Percentiles rank a stretch among this genome's conserved stretches.
Evolutionary conservation across 768 basidiomycete genomes (phyloP).

Genomic region (Pulveroboletus sp.): DNA sequence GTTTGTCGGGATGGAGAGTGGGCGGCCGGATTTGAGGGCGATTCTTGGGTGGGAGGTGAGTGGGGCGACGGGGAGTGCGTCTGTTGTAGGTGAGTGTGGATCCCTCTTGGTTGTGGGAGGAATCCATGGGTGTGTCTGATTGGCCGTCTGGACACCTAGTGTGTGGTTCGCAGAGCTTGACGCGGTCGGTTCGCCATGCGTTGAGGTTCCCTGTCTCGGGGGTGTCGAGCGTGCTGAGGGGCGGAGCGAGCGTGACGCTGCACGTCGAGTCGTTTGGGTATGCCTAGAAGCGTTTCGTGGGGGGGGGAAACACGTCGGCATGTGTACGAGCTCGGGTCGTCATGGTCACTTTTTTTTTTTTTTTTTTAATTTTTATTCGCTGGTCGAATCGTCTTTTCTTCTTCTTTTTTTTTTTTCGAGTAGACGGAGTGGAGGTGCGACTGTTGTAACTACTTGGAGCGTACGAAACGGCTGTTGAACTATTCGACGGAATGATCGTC

Average conservation of each 20-base stretch:
- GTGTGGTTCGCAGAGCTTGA: slow-evolving; percentile 43
- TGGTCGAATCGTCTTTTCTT: too few relatives aligned
- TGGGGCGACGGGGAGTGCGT: slow-evolving; percentile 35
- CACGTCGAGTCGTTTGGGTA: slow-evolving; percentile 40
- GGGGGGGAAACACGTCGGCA: too few relatives aligned
- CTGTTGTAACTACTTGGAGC: too few relatives aligned
- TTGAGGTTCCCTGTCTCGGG: slow-evolving; percentile 35
- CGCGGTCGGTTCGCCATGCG: slow-evolving; percentile 35
- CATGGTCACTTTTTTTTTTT: too few relatives aligned
- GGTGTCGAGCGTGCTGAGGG: slow-evolving; percentile 24
- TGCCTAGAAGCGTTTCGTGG: slow-evolving; percentile 18
- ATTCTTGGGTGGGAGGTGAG: slow-evolving; percentile 37
- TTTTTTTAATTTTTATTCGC: too few relatives aligned
- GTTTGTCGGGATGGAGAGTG: slow-evolving; percentile 27
- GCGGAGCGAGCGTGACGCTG: slow-evolving; percentile 36
- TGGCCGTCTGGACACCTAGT: slow-evolving; percentile 37
- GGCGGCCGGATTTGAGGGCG: slow-evolving; percentile 40
- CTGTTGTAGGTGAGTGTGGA: slow-evolving; percentile 42
- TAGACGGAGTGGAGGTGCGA: too few relatives aligned
- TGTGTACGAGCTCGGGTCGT: too few relatives aligned
- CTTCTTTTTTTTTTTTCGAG: too few relatives aligned
- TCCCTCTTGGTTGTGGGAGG: too few relatives aligned
- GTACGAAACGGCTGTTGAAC: too few relatives aligned
- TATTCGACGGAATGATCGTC: too few relatives aligned
- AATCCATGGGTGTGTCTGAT: too few relatives aligned